Base-by-base conservation (phyloP, 305 asterid genomes). In the Petunia hybrid region DNA sequence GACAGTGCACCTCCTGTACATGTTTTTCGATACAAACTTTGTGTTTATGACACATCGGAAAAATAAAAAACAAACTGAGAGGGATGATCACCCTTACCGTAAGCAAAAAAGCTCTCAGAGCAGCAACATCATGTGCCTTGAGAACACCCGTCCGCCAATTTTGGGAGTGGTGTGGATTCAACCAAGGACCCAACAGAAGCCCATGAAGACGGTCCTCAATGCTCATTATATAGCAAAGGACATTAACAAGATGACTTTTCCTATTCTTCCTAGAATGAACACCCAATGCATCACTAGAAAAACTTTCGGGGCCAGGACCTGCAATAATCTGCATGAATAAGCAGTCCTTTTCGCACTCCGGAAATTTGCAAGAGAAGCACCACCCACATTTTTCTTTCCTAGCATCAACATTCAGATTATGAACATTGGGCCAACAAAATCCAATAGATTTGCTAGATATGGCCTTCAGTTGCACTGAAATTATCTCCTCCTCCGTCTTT, bases 341-440 rank as follows among this genome's bases (percentile, higher is more conserved):
- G 94, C 99, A 95, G 66, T 91, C 92, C 84, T 82, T 86, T 81
- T 86, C 96, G 45, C 87, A 84, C 76, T 91, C 96, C 78, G 93
- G 93, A 79, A 56, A 85, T 87, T 87, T 87, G 89, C 98, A 94
- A 84, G 90, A 80, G 85, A 88, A 85, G 87, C 99, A 95, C 99
- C 99, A 95, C 70, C 99, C 99, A 87, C 99, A 95, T 78, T 85
- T 88, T 88, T 94, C 98, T 86, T 91, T 94, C 86, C 88, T 83
- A 75, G 79, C 76, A 82, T 82, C 88, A 80, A 79, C 78, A 51
- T 80, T 85, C 55, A 82, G 70, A 39, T 82, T 77, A 41, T 74
- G 90, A 73, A 87, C 80, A 85, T 91, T 90, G 80, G 98, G 88
- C 98, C 97, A 94, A 71, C 85, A 86, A 80, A 95, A 91, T 39